phyloP scores from a whole-genome alignment of 768 basidiomycete species.

The Dacryopinax spathularia region DNA sequence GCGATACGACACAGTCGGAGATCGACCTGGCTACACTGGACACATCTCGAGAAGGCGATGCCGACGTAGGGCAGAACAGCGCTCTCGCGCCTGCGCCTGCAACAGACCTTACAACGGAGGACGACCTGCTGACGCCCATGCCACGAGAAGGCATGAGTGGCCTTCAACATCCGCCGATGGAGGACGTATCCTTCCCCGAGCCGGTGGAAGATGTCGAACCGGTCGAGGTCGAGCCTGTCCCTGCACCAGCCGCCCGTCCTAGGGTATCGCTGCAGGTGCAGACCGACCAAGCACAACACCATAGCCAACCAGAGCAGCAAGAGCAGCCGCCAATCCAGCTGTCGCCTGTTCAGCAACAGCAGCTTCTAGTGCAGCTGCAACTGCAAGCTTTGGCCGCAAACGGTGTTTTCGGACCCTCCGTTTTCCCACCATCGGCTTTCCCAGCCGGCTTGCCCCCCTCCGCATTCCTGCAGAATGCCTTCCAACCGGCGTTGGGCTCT shows the following conservation, averaged over 20 bases:
- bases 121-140: not conserved
- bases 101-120: not conserved
- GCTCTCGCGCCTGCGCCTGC: not conserved
- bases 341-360: constrained; percentile 22
- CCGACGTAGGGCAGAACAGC: constrained; percentile 11
- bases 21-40: not conserved
- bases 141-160: not conserved
- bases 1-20: not conserved
- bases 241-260: not conserved
- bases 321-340: constrained; percentile 7
- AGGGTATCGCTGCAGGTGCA: not conserved
- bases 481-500: not conserved
- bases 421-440: not conserved
- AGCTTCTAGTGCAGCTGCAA: not conserved
- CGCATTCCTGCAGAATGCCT: not conserved
- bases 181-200: constrained; percentile 8
- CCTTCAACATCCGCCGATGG: not conserved
- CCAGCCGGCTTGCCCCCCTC: constrained; percentile 3
- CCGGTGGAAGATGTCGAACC: constrained; percentile 15
- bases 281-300: not conserved
- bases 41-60: constrained; percentile 2
- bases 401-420: not conserved
- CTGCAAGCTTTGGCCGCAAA: not conserved
- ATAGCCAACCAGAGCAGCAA: constrained; percentile 1
- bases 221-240: constrained; percentile 18